phyloP scores from a whole-genome alignment of 345 rosid species.

The Acer negundo region DNA sequence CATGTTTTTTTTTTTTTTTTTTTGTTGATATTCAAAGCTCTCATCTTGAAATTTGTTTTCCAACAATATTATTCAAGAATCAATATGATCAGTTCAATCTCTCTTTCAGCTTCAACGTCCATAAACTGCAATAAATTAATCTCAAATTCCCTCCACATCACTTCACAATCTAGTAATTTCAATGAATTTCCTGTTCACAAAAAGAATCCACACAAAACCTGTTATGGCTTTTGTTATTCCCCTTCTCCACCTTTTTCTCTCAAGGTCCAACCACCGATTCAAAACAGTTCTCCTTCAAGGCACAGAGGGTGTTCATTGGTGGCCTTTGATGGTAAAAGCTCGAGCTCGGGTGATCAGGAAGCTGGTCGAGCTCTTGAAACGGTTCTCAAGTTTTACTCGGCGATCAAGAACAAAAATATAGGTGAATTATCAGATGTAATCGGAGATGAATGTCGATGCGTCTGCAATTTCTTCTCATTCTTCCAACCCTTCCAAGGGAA shows the following conservation, averaged over 20 bases:
- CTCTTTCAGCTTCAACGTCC: slow-evolving; percentile 7
- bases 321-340: slow-evolving; percentile 21
- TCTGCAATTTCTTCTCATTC: slow-evolving; percentile 58
- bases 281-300: slow-evolving; percentile 4
- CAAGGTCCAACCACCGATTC: slow-evolving; percentile 4
- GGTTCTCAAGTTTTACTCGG: slow-evolving; percentile 56
- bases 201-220: background rate
- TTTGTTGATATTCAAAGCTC: background rate
- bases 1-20: background rate
- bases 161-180: slow-evolving; percentile 5
- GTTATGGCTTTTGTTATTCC: background rate
- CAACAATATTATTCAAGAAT: slow-evolving; percentile 6
- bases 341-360: slow-evolving; percentile 28
- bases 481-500: slow-evolving; percentile 64
- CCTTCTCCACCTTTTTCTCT: background rate
- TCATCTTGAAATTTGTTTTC: background rate
- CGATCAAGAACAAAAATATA: slow-evolving; percentile 50
- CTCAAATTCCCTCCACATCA: slow-evolving; percentile 14
- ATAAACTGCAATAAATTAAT: background rate
- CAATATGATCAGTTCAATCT: slow-evolving; percentile 23
- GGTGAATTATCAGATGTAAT: slow-evolving; percentile 54
- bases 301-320: slow-evolving; percentile 13
- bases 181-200: background rate
- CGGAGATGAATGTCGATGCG: slow-evolving; percentile 71
- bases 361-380: slow-evolving; percentile 51